phyloP scores from a whole-genome alignment of 257 asterid genomes.

The Dorcoceras hygrometricum region DNA sequence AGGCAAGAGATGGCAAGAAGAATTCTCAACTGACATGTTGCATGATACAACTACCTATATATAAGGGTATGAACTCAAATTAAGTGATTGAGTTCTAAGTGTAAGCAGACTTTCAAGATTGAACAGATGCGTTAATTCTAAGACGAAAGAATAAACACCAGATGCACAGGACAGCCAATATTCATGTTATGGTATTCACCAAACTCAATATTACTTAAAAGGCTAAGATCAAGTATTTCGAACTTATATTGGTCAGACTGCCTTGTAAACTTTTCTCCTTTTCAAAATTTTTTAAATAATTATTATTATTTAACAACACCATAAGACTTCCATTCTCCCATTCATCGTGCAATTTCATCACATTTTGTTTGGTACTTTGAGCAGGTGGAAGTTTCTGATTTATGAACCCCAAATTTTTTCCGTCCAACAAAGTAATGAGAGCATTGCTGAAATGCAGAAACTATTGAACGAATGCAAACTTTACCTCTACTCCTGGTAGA shows the following conservation, averaged over 20 bases:
- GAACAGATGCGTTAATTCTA: conserved; percentile 4
- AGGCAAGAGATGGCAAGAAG: no score
- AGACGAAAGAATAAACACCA: neutral
- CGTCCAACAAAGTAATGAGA: neutral
- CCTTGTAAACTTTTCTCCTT: neutral
- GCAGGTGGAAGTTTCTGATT: neutral
- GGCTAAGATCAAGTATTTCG: no score
- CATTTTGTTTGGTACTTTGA: neutral
- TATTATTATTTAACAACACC: neutral
- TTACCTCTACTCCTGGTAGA: conserved; percentile 83
- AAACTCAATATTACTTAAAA: no score
- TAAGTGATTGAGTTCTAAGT: neutral
- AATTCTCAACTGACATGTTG: no score
- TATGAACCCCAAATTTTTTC: neutral
- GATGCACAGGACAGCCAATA: no score
- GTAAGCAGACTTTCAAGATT: neutral
- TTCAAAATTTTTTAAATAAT: no score
- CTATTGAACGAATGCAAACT: conserved; percentile 1
- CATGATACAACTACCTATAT: no score
- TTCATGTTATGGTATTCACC: no score
- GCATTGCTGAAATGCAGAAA: conserved; percentile 5
- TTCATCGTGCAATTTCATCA: neutral
- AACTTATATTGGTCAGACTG: no score
- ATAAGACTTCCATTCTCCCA: neutral
- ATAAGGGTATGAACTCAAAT: no score